Percentiles rank a stretch among this genome's conserved stretches.
Conservation (phyloP, 768 basidiomycete species). For the Lactifluus pinguis region DNA sequence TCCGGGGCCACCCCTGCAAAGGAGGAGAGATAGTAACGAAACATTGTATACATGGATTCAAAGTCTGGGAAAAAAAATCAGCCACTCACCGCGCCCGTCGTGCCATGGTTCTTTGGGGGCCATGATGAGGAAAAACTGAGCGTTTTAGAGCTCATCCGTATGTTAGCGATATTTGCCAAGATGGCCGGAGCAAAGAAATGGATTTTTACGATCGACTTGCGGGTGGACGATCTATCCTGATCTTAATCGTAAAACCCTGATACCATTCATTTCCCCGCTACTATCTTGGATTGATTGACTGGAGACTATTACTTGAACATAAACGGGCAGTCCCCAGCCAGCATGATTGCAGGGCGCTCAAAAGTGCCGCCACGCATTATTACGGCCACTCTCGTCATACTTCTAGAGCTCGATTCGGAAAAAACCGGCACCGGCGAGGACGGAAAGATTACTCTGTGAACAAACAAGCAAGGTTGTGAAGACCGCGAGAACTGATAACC, state of each 20-base stretch:
- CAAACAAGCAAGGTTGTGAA: neutral
- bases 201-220: neutral
- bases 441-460: neutral
- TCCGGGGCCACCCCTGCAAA: constrained; percentile 1
- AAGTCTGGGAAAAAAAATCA: neutral
- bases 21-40: neutral
- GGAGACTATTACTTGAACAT: neutral
- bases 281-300: constrained; percentile 1
- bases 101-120: neutral
- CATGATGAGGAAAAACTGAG: neutral
- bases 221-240: constrained; percentile 8
- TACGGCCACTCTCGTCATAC: neutral
- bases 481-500: neutral
- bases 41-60: neutral
- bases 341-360: neutral
- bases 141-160: neutral
- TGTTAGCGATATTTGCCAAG: neutral
- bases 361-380: neutral
- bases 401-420: neutral
- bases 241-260: constrained; percentile 11
- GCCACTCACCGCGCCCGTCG: neutral
- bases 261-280: neutral
- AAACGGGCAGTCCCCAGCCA: neutral
- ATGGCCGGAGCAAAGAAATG: neutral
- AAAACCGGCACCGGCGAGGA: too few species aligned